phyloP scores from a whole-genome alignment of 257 asterid species.

The Solanum tacnaense region DNA sequence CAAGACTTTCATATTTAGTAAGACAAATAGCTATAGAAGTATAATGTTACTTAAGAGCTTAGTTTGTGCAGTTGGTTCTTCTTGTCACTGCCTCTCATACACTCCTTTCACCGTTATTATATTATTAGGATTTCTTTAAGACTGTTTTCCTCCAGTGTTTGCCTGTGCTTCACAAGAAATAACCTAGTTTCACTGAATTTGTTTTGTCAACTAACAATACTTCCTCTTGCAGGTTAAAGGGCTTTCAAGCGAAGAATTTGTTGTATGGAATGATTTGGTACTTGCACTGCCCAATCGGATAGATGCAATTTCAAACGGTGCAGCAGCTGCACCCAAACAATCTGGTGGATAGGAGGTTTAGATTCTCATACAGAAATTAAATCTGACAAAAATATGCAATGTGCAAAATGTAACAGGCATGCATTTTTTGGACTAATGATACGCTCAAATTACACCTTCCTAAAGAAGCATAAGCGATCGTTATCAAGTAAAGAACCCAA shows the following conservation, averaged over 20 bases:
- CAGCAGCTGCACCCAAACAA: background rate
- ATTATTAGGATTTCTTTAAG: background rate
- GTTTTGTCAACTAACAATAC: background rate
- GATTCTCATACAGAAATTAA: too few relatives aligned
- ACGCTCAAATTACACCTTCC: too few relatives aligned
- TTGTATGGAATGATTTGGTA: background rate
- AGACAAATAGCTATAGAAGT: background rate
- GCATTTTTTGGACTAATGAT: too few relatives aligned
- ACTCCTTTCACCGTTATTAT: background rate
- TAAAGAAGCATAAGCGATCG: too few relatives aligned
- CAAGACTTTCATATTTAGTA: background rate
- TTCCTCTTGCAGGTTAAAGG: background rate
- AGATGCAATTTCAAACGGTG: too few relatives aligned
- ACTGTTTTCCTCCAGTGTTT: background rate
- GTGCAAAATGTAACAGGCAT: too few relatives aligned
- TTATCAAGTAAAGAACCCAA: too few relatives aligned
- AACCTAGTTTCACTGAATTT: background rate
- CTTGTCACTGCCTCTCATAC: background rate
- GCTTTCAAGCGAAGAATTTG: too few relatives aligned
- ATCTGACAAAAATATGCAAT: too few relatives aligned
- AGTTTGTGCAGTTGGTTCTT: background rate
- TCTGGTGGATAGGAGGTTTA: too few relatives aligned
- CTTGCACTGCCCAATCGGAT: too few relatives aligned
- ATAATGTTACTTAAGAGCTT: background rate
- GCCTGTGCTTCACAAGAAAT: background rate